Evolutionary conservation across 2,329 filamentous ascomycete genomes (phyloP).

Genomic region (Teratosphaeria destructans): DNA sequence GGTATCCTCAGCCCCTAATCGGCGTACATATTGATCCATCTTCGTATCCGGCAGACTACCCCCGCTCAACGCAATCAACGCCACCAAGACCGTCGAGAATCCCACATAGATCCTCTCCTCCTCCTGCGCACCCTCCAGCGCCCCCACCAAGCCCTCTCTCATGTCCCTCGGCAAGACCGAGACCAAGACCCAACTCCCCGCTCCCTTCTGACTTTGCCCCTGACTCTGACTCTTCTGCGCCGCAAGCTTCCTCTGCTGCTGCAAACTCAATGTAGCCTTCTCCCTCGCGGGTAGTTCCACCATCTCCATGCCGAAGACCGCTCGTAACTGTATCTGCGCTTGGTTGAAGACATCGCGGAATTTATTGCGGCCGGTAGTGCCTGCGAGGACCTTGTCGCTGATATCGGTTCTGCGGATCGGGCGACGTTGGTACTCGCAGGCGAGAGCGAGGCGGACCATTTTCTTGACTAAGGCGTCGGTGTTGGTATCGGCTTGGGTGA

Average conservation of each 20-base stretch:
- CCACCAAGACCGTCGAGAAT: slow-evolving; percentile 69
- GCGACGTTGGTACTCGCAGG: slow-evolving; percentile 49
- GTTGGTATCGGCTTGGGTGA: not conserved
- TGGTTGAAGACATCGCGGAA: slow-evolving; percentile 70
- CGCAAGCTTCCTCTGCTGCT: slow-evolving; percentile 25
- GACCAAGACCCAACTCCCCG: slow-evolving; percentile 59
- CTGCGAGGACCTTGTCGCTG: slow-evolving; percentile 54
- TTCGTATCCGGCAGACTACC: slow-evolving; percentile 67
- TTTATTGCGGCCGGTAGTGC: slow-evolving; percentile 49
- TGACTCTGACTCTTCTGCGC: slow-evolving; percentile 43
- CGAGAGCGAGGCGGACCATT: slow-evolving; percentile 50
- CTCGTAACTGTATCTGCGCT: slow-evolving; percentile 61
- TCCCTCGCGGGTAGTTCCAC: slow-evolving; percentile 71
- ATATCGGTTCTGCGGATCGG: slow-evolving; percentile 50
- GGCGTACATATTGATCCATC: slow-evolving; percentile 61
- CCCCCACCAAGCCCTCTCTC: slow-evolving; percentile 30
- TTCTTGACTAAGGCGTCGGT: slow-evolving; percentile 42
- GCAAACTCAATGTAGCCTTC: slow-evolving; percentile 59
- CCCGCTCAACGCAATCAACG: slow-evolving; percentile 63
- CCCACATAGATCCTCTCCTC: slow-evolving; percentile 72
- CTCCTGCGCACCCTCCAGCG: slow-evolving; percentile 25
- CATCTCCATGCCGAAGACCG: slow-evolving; percentile 86
- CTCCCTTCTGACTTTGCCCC: slow-evolving; percentile 29
- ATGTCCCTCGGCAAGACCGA: slow-evolving; percentile 61
- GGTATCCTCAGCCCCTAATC: slow-evolving; percentile 65